These are phyloP conservation scores for Vigna reflexopilosa DNA, from an alignment of 306 rosid species.

Conservation along the genomic window DNA sequence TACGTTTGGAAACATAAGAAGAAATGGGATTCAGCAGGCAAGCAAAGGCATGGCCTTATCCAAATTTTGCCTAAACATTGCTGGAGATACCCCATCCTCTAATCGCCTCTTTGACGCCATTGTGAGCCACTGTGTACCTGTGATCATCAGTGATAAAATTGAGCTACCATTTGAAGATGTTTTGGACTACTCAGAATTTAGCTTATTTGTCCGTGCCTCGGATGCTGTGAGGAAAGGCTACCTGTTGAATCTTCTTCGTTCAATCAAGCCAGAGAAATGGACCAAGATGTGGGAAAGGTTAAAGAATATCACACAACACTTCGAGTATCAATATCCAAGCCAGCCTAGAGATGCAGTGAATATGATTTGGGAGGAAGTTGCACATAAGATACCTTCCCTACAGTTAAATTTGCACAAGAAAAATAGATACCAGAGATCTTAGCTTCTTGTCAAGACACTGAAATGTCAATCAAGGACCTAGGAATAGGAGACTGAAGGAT, in stretches of 20 bases:
- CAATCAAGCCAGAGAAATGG: constrained; percentile 70
- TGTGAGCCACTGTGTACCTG: constrained; percentile 62
- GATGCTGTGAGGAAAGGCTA: constrained; percentile 74
- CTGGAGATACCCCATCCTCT: constrained; percentile 27
- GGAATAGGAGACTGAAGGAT: constrained; percentile 17
- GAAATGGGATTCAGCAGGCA: not conserved
- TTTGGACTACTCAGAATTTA: constrained; percentile 83
- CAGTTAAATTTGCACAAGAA: constrained; percentile 8
- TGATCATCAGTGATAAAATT: constrained; percentile 81
- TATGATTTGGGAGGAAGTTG: constrained; percentile 87
- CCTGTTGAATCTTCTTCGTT: constrained; percentile 69
- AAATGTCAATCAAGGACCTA: constrained; percentile 19
- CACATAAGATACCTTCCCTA: constrained; percentile 56
- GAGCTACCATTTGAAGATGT: constrained; percentile 90
- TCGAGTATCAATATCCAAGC: constrained; percentile 79
- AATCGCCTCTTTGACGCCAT: constrained; percentile 30
- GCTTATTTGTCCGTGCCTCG: constrained; percentile 62
- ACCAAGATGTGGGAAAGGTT: constrained; percentile 82
- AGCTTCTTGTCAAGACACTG: constrained; percentile 45
- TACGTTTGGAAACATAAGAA: constrained; percentile 3
- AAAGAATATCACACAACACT: constrained; percentile 62
- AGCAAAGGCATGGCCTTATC: constrained; percentile 13
- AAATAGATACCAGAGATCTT: constrained; percentile 53
- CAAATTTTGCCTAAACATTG: constrained; percentile 8
- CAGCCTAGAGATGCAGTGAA: constrained; percentile 75